Conservation (phyloP, 768 basidiomycete genomes). For the Tylopilus sp. region DNA sequence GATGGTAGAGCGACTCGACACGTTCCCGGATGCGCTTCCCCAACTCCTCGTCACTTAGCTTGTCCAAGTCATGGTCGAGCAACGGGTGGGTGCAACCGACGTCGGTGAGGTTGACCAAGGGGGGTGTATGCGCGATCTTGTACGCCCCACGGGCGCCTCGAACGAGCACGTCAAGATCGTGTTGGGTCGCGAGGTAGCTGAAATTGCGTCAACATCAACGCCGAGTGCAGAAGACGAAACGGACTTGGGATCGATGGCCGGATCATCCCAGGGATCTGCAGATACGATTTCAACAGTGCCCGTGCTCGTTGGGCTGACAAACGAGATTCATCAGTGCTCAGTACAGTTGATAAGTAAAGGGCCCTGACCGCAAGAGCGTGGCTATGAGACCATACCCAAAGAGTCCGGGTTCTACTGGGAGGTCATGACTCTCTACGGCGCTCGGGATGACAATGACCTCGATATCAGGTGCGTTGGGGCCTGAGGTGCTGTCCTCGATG, state of each 20-base stretch:
- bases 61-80: slow-evolving; percentile 38
- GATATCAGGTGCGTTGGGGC: slow-evolving; percentile 28
- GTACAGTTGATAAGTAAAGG: background rate
- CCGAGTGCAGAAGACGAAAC: slow-evolving; percentile 18
- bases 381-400: slow-evolving; percentile 18
- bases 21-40: slow-evolving; percentile 32
- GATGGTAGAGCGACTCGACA: slow-evolving; percentile 43
- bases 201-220: background rate
- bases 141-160: slow-evolving; percentile 39
- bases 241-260: slow-evolving; percentile 44
- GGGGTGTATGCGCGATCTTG: slow-evolving; percentile 37
- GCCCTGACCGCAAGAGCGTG: slow-evolving; percentile 25
- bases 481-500: slow-evolving; percentile 31
- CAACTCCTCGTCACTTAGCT: slow-evolving; percentile 33
- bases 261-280: slow-evolving; percentile 37
- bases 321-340: background rate
- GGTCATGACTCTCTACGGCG: background rate
- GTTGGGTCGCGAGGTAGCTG: slow-evolving; percentile 42
- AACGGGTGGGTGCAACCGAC: slow-evolving; percentile 23
- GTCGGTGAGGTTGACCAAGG: slow-evolving; percentile 37
- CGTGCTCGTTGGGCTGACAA: slow-evolving; percentile 40
- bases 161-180: slow-evolving; percentile 38
- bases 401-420: background rate
- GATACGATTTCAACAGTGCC: slow-evolving; percentile 42
- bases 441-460: slow-evolving; percentile 23